These are phyloP conservation scores for Microbotryum saponariae DNA, from an alignment of 1,284 basidiomycete genomes.

Conservation along the genomic window DNA sequence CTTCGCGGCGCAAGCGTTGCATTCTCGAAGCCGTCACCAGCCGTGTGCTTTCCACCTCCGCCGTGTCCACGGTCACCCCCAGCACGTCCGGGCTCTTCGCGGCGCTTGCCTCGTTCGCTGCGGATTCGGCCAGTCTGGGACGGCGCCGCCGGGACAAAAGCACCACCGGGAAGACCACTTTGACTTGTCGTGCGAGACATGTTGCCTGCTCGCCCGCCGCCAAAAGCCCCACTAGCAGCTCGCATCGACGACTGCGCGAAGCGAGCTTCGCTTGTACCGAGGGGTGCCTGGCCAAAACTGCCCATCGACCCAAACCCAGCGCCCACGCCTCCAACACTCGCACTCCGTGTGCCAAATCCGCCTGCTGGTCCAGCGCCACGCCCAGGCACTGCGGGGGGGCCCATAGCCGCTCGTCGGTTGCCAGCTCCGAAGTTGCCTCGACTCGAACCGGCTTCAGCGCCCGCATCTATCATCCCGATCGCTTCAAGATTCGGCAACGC, in stretches of 20 bases:
- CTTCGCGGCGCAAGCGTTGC: conserved; percentile 41
- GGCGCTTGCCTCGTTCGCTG: conserved; percentile 53
- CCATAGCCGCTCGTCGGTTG: conserved; percentile 44
- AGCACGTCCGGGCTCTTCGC: conserved; percentile 42
- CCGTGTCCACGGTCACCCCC: conserved; percentile 38
- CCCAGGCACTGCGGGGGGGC: conserved; percentile 47
- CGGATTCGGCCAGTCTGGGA: conserved; percentile 48
- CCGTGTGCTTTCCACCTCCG: conserved; percentile 42
- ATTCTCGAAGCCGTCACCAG: conserved; percentile 49
- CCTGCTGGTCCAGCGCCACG: conserved; percentile 49
- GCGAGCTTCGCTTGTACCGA: conserved; percentile 58
- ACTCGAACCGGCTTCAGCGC: conserved; percentile 46
- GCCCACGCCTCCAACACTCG: conserved; percentile 43
- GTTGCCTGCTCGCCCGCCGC: conserved; percentile 44
- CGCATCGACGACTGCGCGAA: conserved; percentile 47
- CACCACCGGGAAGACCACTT: conserved; percentile 47
- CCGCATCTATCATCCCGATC: conserved; percentile 75
- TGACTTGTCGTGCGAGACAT: conserved; percentile 71
- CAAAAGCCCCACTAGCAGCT: conserved; percentile 33
- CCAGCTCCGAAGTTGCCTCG: conserved; percentile 32
- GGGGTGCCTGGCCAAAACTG: conserved; percentile 53
- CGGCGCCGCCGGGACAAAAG: conserved; percentile 44
- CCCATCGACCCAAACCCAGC: conserved; percentile 62
- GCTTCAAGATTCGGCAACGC: conserved; percentile 80
- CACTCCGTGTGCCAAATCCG: conserved; percentile 49